phyloP scores from a whole-genome alignment of 208 protist species.

The Crithidia acanthocephali region DNA sequence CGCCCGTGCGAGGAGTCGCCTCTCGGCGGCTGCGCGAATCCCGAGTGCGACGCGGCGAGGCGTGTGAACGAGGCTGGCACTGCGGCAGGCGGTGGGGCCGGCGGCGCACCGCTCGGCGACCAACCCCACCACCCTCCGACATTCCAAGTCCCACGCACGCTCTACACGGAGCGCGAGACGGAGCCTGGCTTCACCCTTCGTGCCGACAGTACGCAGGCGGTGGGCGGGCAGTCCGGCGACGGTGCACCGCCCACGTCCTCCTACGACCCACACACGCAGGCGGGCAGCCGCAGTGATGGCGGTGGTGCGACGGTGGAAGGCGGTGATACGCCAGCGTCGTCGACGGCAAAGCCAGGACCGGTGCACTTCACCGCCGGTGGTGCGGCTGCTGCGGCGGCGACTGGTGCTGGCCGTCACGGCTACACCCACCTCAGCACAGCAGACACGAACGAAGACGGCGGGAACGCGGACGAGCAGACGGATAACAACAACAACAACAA shows the following conservation, averaged over 20 bases:
- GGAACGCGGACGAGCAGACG: too few species aligned
- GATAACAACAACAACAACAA: too few species aligned
- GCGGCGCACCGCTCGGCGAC: background rate
- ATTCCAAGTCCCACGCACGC: too few species aligned
- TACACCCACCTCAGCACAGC: background rate
- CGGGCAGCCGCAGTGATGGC: background rate
- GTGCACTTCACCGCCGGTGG: background rate
- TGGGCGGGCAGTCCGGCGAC: too few species aligned
- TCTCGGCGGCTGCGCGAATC: background rate
- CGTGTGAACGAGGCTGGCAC: background rate
- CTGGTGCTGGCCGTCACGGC: background rate
- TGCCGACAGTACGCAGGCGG: too few species aligned
- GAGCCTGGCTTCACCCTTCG: too few species aligned
- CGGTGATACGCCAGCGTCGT: background rate
- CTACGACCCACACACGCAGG: slow-evolving; percentile 9
- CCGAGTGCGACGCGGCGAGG: background rate
- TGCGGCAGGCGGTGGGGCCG: too few species aligned
- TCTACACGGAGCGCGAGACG: too few species aligned
- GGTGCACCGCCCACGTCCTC: background rate
- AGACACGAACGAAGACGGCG: background rate
- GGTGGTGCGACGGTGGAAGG: background rate
- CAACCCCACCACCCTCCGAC: too few species aligned
- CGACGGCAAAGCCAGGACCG: background rate
- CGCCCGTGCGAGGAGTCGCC: background rate
- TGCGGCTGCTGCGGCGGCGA: too few species aligned